Base-by-base conservation (phyloP, 306 rosid species). In the Dalbergia oliveri region DNA sequence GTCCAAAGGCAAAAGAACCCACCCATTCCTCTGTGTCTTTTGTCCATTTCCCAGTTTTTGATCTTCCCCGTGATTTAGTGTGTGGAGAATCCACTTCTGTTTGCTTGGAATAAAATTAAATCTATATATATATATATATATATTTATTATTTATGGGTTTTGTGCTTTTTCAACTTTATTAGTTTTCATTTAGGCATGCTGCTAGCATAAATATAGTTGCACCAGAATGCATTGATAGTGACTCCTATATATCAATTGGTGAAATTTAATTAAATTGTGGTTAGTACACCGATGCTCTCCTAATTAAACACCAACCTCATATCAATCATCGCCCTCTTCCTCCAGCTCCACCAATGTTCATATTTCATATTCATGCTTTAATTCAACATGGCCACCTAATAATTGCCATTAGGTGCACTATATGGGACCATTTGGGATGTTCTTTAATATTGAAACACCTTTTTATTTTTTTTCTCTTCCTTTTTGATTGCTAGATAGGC, bases 401-500 rank as follows among this genome's bases (percentile, higher is more conserved):
- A 76, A 82, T 80, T 79, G 86, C 84, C 85, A 81, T 79, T 75
- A 84, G 86, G 72, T 82, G 75, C 82, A 79, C 13, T 34, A 87
- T 12, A 11, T 86, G 97, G 97, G 92, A 68, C 95, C 97, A 61
- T 68, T 44, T 63, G 50, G 72, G 71, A 67, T 58, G 78, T 86
- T 83, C 79, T 74, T 86, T 87, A 81, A 51, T 88, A 82, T 66
- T 66, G 47, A 83, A 74, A 79, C 86, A 84, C 85, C 78, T 81
- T 87, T 82, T 69, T 26, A 26, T 26, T 26, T 26, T 26, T 26
- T 26, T 26, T 26, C 31, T 82, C 84, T 69, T 81, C 76, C 84
- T 84, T 87, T 86, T 88, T 80, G 84, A 77, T 82, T 56, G 87
- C 75, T 82, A 56, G 88, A 78, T 81, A 85, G 84, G 33, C 72